Evolutionary conservation across 331 rosid species (phyloP), one percentile per base, ranked within the genome.

Genomic region (Erythrophleum ivorense): DNA sequence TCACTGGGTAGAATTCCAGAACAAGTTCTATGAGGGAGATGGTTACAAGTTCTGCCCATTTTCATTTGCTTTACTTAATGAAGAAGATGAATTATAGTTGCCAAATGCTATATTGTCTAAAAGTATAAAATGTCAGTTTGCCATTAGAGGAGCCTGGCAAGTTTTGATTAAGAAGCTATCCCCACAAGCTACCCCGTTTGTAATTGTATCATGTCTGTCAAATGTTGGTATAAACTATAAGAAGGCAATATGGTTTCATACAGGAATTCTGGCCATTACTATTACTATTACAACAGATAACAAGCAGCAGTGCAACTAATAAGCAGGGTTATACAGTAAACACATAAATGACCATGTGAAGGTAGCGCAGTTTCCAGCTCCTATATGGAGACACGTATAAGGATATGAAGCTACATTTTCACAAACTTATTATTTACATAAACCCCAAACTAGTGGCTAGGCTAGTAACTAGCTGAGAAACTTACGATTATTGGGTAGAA

Each of bases 1-100:
- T 87, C 99, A 94, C 84, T 96, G 98, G 99, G 95, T 94, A 53
- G 99, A 96, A 89, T 96, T 94, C 74, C 99, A 94, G 80, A 94
- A 96, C 91, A 96, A 92, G 88, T 94, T 96, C 66, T 94, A 96
- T 8, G 92, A 90, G 79, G 99, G 97, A 75, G 95, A 94, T 60
- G 98, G 97, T 52, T 90, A 87, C 87, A 96, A 89, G 89, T 96
- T 96, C 86, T 34, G 55, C 52, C 97, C 99, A 2, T 91, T 84
- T 86, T 87, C 94, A 67, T 91, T 94, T 15, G 45, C 89, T 7
- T 70, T 82, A 66, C 81, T 86, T 31, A 78, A 68, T 0, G 90
- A 90, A 5, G 99, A 88, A 13, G 97, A 88, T 49, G 97, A 90
- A 52, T 33, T 79, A 36, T 79, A 82, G 64, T 45, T 43, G 67